Evolutionary conservation across 202 grass and related monocot species (phyloP), one percentile per base, ranked within the genome.

Genomic region (Zizania palustris): DNA sequence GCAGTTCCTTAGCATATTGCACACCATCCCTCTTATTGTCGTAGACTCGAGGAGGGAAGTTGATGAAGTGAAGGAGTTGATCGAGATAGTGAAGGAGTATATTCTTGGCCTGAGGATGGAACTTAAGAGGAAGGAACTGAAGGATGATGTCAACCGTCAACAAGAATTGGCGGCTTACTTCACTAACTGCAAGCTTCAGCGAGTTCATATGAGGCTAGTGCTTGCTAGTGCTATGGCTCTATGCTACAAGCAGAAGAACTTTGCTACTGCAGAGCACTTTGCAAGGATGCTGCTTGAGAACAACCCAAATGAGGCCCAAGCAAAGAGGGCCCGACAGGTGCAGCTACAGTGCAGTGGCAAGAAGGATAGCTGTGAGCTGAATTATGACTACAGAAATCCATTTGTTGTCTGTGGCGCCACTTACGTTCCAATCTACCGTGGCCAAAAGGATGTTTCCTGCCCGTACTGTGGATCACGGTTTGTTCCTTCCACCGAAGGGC

Each of bases 101-200:
- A 87, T 96, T 16, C 85, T 96, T 12, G 96, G 96, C 72, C 87
- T 99, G 59, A 99, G 74, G 72, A 96, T 93, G 61, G 96, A 99
- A 66, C 80, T 95, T 40, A 93, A 84, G 80, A 92, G 91, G 81
- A 95, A 90, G 85, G 96, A 99, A 71, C 7, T 83, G 46, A 99
- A 71, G 81, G 87, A 95, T 45, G 76, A 96, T 58, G 74, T 73
- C 12, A 75, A 83, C 75, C 83, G 75, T 60, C 96, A 99, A 71
- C 89, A 92, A 68, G 96, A 99, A 67, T 76, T 99, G 73, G 89
- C 96, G 6, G 96, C 96, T 10, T 99, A 99, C 78, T 99, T 99
- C 80, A 95, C 96, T 22, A 99, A 99, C 81, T 95, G 96, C 77
- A 99, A 99, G 66, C 89, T 99, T 59, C 96, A 99, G 73, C 93